Base-by-base conservation (phyloP, 1,139 yeast species). In the Pneumocystis carinii region DNA sequence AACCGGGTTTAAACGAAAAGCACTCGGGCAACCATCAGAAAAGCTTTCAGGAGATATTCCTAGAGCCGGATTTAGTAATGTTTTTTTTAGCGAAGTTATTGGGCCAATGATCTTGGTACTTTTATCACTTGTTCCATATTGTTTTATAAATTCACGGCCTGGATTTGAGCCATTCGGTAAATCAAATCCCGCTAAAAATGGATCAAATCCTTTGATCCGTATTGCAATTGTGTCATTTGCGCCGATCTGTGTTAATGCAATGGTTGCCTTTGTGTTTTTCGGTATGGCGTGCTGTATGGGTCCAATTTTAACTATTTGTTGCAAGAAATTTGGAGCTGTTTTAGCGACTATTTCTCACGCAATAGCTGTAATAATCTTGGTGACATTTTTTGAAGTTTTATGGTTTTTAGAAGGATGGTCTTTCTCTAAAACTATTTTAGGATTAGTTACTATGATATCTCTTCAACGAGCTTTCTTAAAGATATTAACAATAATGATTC, bases 281-380 rank as follows among this genome's bases (percentile, higher is more conserved):
- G 89, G 83, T 71, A 75, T 90, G 76, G 88, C 97, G 19, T 92
- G 98, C 79, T 92, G 97, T 80, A 90, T 96, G 55, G 98, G 97
- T 74, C 98, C 98, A 71, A 72, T 92, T 73, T 83, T 92, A 70
- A 94, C 95, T 66, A 76, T 90, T 77, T 92, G 99, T 78, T 94
- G 98, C 80, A 92, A 92, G 83, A 87, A 88, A 81, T 90, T 97
- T 65, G 96, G 97, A 77, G 86, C 97, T 37, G 96, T 89, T 62
- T 84, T 90, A 83, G 98, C 99, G 59, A 97, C 89, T 72, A 78
- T 94, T 75, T 96, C 97, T 53, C 99, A 92, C 74, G 97, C 97
- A 78, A 77, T 87, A 72, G 79, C 89, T 0, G 79, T 87, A 1
- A 24, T 85, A 1, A 71, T 79, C 14, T 83, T 85, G 67, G 67